phyloP scores from a whole-genome alignment of 1,284 basidiomycete species.

The Rhodotorula sp. region DNA sequence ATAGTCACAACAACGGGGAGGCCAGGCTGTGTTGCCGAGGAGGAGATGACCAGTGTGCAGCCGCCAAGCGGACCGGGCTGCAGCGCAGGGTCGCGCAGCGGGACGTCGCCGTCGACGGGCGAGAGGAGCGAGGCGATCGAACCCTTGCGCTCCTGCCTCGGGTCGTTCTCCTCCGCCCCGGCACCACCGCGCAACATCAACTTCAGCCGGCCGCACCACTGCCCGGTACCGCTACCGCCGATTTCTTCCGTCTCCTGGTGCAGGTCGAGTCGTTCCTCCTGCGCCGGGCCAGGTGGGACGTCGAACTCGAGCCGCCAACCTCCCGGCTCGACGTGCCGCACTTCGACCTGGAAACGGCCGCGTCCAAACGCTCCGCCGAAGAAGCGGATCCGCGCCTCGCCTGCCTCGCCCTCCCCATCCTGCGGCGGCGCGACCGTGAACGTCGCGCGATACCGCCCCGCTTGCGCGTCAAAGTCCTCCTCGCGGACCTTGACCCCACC shows the following conservation, averaged over 20 bases:
- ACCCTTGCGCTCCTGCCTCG: neutral
- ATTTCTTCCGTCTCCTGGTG: slow-evolving; percentile 9
- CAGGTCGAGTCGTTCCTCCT: neutral
- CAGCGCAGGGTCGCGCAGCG: slow-evolving; percentile 12
- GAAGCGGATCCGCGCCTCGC: slow-evolving; percentile 27
- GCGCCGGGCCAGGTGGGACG: neutral
- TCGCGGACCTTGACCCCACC: slow-evolving; percentile 4
- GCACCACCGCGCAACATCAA: neutral
- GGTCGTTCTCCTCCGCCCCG: neutral
- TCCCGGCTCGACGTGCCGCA: slow-evolving; percentile 17
- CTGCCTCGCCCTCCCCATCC: neutral
- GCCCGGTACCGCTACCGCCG: slow-evolving; percentile 6
- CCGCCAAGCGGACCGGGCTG: slow-evolving; percentile 32
- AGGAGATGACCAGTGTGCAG: slow-evolving; percentile 31
- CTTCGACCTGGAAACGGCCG: slow-evolving; percentile 29
- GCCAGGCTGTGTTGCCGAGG: slow-evolving; percentile 8
- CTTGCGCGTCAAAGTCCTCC: slow-evolving; percentile 25
- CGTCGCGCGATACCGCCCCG: slow-evolving; percentile 15
- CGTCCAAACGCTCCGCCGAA: slow-evolving; percentile 24
- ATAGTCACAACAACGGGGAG: slow-evolving; percentile 34
- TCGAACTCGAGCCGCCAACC: slow-evolving; percentile 33
- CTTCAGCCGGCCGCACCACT: slow-evolving; percentile 4
- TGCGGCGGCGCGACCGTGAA: neutral
- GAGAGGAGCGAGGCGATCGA: slow-evolving; percentile 17
- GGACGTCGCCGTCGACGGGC: slow-evolving; percentile 1